Conservation (phyloP, 805 yeast species). For the Starmerella vaccinii region DNA sequence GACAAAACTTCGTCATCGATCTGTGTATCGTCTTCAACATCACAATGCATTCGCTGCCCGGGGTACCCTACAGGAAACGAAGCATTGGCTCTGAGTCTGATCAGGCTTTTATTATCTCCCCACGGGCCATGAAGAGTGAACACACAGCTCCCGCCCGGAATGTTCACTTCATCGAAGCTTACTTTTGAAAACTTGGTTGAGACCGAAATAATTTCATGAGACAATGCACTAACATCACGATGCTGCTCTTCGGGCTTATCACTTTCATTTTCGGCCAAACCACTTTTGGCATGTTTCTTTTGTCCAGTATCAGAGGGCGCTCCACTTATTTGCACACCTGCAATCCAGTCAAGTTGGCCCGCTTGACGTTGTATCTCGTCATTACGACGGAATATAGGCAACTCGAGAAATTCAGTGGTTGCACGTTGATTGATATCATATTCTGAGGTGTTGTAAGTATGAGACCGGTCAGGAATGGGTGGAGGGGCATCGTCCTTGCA, state of each 20-base stretch:
- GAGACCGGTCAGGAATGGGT: constrained; percentile 3
- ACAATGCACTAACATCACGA: constrained; percentile 35
- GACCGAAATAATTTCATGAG: constrained; percentile 81
- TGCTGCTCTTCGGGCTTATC: constrained; percentile 22
- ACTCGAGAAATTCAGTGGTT: not conserved
- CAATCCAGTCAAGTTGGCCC: constrained; percentile 62
- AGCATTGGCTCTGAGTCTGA: constrained; percentile 62
- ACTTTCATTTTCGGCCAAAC: constrained; percentile 19
- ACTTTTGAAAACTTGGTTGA: constrained; percentile 85
- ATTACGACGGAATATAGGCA: not conserved
- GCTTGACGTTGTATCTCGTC: not conserved
- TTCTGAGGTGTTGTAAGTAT: constrained; percentile 13
- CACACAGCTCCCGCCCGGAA: constrained; percentile 69
- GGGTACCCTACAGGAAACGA: constrained; percentile 71
- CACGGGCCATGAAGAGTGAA: constrained; percentile 77
- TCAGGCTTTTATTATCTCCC: constrained; percentile 41
- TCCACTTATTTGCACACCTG: constrained; percentile 71
- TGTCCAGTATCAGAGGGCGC: constrained; percentile 29
- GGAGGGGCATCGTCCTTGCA: constrained; percentile 19
- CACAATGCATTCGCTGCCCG: constrained; percentile 42
- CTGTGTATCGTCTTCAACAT: constrained; percentile 1
- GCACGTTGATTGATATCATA: constrained; percentile 1
- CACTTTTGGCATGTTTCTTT: not conserved
- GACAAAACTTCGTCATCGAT: constrained; percentile 33
- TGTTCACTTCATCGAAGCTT: constrained; percentile 76